Conservation (phyloP, 495 filamentous ascomycete genomes). For the Penicillium daleae region DNA sequence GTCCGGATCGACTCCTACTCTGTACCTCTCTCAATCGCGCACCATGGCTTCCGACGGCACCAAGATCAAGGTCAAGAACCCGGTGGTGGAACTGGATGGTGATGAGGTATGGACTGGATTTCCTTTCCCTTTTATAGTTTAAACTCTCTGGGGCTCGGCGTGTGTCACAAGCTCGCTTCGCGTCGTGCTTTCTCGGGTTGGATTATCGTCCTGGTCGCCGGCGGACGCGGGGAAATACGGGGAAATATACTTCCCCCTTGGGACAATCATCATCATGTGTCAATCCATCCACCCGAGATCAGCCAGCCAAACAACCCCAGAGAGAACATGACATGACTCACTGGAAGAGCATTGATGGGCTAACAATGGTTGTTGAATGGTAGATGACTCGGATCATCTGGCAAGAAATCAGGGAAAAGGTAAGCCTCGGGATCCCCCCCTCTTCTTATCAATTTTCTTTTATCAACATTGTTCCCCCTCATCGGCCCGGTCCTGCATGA, state of each 20-base stretch:
- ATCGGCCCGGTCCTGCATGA: constrained; percentile 25
- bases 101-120: constrained; percentile 67
- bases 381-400: constrained; percentile 98
- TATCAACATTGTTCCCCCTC: constrained; percentile 10
- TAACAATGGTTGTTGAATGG: constrained; percentile 8
- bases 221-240: constrained; percentile 44
- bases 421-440: constrained; percentile 39
- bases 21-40: constrained; percentile 44
- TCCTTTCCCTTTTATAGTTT: constrained; percentile 32
- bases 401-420: constrained; percentile 96
- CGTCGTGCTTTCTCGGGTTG: constrained; percentile 19
- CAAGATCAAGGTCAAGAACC: constrained; percentile 98
- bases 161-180: constrained; percentile 33
- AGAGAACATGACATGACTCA: neutral
- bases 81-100: constrained; percentile 94
- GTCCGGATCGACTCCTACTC: constrained; percentile 36
- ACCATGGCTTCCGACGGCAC: constrained; percentile 48
- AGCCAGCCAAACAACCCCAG: neutral
- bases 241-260: neutral
- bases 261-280: constrained; percentile 1
- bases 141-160: constrained; percentile 14
- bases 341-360: neutral
- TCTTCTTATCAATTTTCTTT: constrained; percentile 11
- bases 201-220: constrained; percentile 28
- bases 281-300: constrained; percentile 9